phyloP scores from a whole-genome alignment of 441 rosid species.

The Populus hybrid region DNA sequence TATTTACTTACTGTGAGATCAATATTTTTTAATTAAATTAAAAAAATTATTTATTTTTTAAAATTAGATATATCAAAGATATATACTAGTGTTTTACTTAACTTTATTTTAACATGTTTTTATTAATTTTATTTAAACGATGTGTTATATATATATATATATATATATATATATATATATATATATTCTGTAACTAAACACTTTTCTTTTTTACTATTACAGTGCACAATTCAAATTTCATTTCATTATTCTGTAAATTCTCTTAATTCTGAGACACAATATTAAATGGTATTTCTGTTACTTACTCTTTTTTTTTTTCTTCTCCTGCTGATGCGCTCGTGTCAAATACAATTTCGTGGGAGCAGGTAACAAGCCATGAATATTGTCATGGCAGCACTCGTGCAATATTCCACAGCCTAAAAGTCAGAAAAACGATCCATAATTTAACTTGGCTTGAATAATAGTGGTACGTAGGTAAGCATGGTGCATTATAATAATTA shows the following conservation, averaged over 20 bases:
- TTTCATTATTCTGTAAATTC: neutral
- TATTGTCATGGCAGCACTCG: neutral
- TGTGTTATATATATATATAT: no score
- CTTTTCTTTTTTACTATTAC: no score
- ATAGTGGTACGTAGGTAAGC: neutral
- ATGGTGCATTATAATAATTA: neutral
- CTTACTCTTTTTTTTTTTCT: neutral
- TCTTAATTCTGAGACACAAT: neutral
- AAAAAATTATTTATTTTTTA: no score
- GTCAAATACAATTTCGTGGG: slow-evolving; percentile 3
- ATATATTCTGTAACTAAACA: no score
- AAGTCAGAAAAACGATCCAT: neutral
- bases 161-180: no score
- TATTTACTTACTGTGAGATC: no score
- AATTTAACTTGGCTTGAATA: neutral
- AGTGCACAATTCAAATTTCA: no score
- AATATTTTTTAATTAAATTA: no score
- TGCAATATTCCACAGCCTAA: neutral
- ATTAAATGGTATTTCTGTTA: neutral
- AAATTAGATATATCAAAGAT: no score
- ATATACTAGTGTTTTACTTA: no score
- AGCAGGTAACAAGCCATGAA: neutral
- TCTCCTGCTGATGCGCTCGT: neutral
- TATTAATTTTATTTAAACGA: no score
- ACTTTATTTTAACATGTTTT: no score